These are phyloP conservation scores for Penicillium vulpinum DNA, from an alignment of 2,329 filamentous ascomycete genomes.

Conservation along the genomic window DNA sequence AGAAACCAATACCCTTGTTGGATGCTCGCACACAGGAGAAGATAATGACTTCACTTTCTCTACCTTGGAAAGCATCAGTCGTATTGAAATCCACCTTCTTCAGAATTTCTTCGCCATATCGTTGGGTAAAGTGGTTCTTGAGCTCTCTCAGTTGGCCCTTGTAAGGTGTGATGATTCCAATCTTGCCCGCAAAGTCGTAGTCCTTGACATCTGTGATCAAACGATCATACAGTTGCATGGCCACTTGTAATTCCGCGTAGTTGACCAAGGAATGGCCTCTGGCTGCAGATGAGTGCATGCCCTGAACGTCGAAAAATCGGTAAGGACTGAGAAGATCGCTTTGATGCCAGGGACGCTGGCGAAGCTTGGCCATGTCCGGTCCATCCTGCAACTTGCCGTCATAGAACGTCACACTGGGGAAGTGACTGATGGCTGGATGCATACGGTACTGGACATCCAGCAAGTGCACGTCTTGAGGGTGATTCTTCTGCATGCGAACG, in stretches of 20 bases:
- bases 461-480: slow-evolving; percentile 83
- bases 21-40: slow-evolving; percentile 97
- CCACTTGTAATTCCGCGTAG: slow-evolving; percentile 79
- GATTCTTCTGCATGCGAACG: slow-evolving; percentile 94
- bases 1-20: slow-evolving; percentile 92
- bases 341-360: slow-evolving; percentile 80
- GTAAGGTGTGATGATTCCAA: slow-evolving; percentile 97
- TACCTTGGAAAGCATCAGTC: slow-evolving; percentile 94
- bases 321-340: slow-evolving; percentile 83
- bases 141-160: slow-evolving; percentile 87
- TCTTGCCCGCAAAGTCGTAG: slow-evolving; percentile 74
- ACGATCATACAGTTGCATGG: slow-evolving; percentile 79
- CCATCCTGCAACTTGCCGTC: slow-evolving; percentile 85
- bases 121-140: slow-evolving; percentile 68
- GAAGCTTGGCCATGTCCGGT: slow-evolving; percentile 73
- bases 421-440: slow-evolving; percentile 93
- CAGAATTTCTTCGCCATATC: slow-evolving; percentile 73
- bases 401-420: slow-evolving; percentile 91
- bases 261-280: slow-evolving; percentile 91
- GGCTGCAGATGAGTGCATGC: slow-evolving; percentile 76
- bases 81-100: slow-evolving; percentile 95
- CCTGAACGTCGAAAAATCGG: slow-evolving; percentile 94
- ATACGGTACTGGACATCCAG: slow-evolving; percentile 99
- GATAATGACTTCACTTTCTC: slow-evolving; percentile 97
- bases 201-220: slow-evolving; percentile 70